These are phyloP conservation scores for Juncus effusus DNA, from an alignment of 176 grass and related monocot genomes.

Conservation along the genomic window DNA sequence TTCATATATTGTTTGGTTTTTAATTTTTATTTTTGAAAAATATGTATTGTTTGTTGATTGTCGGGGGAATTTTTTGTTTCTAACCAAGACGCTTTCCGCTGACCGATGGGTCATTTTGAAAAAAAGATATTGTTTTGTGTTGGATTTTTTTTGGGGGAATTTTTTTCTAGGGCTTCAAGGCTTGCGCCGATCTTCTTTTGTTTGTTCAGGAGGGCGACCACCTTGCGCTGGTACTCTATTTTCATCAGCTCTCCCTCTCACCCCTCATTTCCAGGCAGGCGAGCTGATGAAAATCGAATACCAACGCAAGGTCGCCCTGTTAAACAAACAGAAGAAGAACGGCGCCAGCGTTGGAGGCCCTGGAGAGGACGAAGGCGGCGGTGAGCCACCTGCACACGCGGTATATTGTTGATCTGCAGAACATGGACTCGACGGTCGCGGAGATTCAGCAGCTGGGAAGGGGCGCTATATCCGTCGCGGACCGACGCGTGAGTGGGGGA, in stretches of 20 bases:
- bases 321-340: slow-evolving; percentile 89
- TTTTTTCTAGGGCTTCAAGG: slow-evolving; percentile 82
- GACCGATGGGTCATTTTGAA: too few relatives aligned
- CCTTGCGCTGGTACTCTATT: too few relatives aligned
- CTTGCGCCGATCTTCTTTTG: slow-evolving; percentile 74
- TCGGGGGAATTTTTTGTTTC: too few relatives aligned
- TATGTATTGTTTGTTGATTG: too few relatives aligned
- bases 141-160: too few relatives aligned
- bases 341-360: slow-evolving; percentile 58
- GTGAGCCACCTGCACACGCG: slow-evolving; percentile 94
- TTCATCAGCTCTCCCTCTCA: too few relatives aligned
- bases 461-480: slow-evolving; percentile 72
- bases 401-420: slow-evolving; percentile 97
- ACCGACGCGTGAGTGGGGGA: too few relatives aligned
- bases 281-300: slow-evolving; percentile 99
- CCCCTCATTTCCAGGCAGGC: slow-evolving; percentile 54
- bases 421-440: slow-evolving; percentile 94
- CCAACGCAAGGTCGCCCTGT: slow-evolving; percentile 89
- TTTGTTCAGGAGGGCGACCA: slow-evolving; percentile 87
- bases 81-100: too few relatives aligned
- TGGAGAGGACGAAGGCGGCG: slow-evolving; percentile 94
- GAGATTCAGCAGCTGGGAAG: slow-evolving; percentile 94
- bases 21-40: too few relatives aligned
- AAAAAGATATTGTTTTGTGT: too few relatives aligned
- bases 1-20: background rate